Evolutionary conservation across 192 early-diverging fungal genomes (phyloP).

Genomic region (Diversispora eburnea): DNA sequence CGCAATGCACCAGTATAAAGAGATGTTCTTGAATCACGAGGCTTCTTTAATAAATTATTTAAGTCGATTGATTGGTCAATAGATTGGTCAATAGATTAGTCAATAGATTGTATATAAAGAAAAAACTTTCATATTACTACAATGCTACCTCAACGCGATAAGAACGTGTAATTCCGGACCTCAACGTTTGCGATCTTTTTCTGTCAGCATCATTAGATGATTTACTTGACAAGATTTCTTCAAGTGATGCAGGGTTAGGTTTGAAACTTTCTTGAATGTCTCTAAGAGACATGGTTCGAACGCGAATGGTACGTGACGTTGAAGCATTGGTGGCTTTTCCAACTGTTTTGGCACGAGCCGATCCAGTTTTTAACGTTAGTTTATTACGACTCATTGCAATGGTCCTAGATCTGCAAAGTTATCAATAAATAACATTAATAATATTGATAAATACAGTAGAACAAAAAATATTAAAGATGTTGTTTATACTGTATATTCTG

Average conservation of each 20-base stretch:
- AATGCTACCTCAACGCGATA: slow-evolving; percentile 6
- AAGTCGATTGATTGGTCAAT: not conserved
- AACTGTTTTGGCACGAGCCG: too few species aligned
- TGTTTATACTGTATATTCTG: too few species aligned
- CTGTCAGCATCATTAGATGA: not conserved
- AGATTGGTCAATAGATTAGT: not conserved
- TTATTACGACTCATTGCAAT: too few species aligned
- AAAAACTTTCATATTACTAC: not conserved
- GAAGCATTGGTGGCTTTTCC: too few species aligned
- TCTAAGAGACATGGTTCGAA: not conserved
- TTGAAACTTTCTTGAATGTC: not conserved
- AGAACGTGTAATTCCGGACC: too few species aligned
- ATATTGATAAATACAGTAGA: too few species aligned
- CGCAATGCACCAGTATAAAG: not conserved
- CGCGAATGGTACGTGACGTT: too few species aligned
- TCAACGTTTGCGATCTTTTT: not conserved
- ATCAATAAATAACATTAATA: too few species aligned
- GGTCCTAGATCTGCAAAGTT: too few species aligned
- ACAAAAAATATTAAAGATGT: too few species aligned
- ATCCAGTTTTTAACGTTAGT: too few species aligned
- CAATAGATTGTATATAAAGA: not conserved
- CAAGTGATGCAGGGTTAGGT: slow-evolving; percentile 1
- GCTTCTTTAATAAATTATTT: not conserved
- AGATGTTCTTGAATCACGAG: slow-evolving; percentile 6
- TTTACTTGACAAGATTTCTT: slow-evolving; percentile 10